phyloP scores from a whole-genome alignment of 2,329 filamentous ascomycete genomes.

The Talaromyces verruculosus region DNA sequence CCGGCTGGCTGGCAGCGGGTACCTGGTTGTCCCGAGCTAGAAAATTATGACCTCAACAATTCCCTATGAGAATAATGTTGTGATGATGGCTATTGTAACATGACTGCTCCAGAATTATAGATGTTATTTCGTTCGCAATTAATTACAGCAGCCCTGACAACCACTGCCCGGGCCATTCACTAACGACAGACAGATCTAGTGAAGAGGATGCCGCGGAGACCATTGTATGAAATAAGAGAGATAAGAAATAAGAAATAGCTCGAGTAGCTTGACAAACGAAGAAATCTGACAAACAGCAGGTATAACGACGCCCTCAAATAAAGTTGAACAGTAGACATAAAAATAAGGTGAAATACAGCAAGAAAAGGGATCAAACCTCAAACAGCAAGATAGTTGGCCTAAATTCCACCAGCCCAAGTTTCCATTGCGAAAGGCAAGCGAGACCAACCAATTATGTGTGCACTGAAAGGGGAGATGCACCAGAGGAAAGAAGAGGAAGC shows the following conservation, averaged over 20 bases:
- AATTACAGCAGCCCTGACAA: slow-evolving; percentile 1
- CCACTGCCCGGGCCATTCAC: background rate
- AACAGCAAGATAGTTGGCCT: background rate
- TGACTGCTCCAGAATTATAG: background rate
- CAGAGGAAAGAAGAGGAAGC: slow-evolving; percentile 9
- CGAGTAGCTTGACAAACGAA: slow-evolving; percentile 21
- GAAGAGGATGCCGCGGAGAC: background rate
- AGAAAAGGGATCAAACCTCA: slow-evolving; percentile 12
- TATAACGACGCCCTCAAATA: slow-evolving; percentile 21
- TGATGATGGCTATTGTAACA: background rate
- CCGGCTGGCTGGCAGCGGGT: slow-evolving; percentile 14
- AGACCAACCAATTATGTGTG: background rate
- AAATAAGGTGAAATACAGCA: slow-evolving; percentile 21
- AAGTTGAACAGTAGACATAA: slow-evolving; percentile 19
- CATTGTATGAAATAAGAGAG: slow-evolving; percentile 5
- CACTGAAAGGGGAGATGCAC: slow-evolving; percentile 8
- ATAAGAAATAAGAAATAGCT: slow-evolving; percentile 18
- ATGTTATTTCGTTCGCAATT: background rate
- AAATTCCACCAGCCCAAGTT: background rate
- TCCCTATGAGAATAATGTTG: too few species aligned
- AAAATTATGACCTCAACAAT: slow-evolving; percentile 11
- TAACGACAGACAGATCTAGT: slow-evolving; percentile 9
- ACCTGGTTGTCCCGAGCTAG: slow-evolving; percentile 6
- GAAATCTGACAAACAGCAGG: slow-evolving; percentile 21
- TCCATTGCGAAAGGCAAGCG: slow-evolving; percentile 2